These are phyloP conservation scores for Scutellaria barbata DNA, from an alignment of 257 asterid species.

Conservation along the genomic window DNA sequence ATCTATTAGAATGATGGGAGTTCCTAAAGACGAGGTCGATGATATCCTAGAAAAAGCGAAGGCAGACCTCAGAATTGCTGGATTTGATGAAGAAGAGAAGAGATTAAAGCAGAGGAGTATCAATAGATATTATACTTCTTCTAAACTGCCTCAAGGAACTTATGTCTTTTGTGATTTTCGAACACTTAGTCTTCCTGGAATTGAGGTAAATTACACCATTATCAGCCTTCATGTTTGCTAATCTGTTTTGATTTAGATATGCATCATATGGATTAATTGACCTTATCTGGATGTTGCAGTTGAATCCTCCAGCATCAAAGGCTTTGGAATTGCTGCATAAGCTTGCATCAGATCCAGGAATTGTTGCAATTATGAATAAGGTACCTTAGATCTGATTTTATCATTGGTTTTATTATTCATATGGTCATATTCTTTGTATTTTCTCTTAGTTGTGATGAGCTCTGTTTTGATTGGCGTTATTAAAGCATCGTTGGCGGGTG, in stretches of 20 bases:
- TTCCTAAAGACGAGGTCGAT: slow-evolving; percentile 74
- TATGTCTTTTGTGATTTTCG: slow-evolving; percentile 79
- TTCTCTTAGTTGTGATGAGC: slow-evolving; percentile 32
- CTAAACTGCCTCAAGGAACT: slow-evolving; percentile 76
- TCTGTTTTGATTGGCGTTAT: slow-evolving; percentile 41
- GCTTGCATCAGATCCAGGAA: slow-evolving; percentile 98
- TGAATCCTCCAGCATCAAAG: slow-evolving; percentile 81
- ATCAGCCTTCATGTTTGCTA: slow-evolving; percentile 1
- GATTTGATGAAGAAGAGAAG: slow-evolving; percentile 88
- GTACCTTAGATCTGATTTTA: slow-evolving; percentile 41
- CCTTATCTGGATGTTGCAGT: slow-evolving; percentile 51
- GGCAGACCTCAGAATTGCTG: slow-evolving; percentile 77
- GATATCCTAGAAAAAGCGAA: slow-evolving; percentile 66
- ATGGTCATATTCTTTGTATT: slow-evolving; percentile 4
- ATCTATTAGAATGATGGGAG: slow-evolving; percentile 92
- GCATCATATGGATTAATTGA: slow-evolving; percentile 10
- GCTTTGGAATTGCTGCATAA: slow-evolving; percentile 85
- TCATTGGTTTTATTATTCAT: slow-evolving; percentile 23
- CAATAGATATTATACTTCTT: slow-evolving; percentile 40
- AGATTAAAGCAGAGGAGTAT: slow-evolving; percentile 65
- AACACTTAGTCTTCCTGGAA: slow-evolving; percentile 82
- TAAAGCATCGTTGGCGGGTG: slow-evolving; percentile 93
- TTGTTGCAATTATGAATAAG: slow-evolving; percentile 94
- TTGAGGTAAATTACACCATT: slow-evolving; percentile 55
- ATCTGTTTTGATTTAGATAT: neutral